Conservation (phyloP, 1,284 basidiomycete species). For the Cutaneotrichosporon cutaneum region DNA sequence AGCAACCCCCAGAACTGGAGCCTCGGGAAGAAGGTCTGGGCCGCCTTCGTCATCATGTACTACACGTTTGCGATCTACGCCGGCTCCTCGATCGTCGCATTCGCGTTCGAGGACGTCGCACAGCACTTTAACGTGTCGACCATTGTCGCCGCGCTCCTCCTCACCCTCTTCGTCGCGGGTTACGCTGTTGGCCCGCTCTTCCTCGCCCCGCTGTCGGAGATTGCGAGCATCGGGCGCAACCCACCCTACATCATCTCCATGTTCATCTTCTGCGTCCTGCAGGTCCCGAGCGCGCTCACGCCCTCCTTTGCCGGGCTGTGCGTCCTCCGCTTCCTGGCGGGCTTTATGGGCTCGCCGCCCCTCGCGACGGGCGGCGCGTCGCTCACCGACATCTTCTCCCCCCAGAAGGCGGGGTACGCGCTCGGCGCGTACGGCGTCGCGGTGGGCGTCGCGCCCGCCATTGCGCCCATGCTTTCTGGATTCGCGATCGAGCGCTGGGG, state of each 20-base stretch:
- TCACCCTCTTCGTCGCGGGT: conserved; percentile 58
- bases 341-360: conserved; percentile 28
- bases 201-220: conserved; percentile 41
- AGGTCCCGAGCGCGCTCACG: conserved; percentile 44
- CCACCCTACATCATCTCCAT: conserved; percentile 47
- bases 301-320: conserved; percentile 43
- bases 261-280: conserved; percentile 45
- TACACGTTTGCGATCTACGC: conserved; percentile 34
- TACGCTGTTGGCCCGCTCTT: conserved; percentile 62
- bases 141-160: conserved; percentile 18
- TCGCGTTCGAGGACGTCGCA: conserved; percentile 15
- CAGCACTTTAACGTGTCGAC: conserved; percentile 13
- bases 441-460: conserved; percentile 31
- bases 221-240: conserved; percentile 40
- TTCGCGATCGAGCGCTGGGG: conserved; percentile 43
- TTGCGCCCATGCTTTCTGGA: conserved; percentile 59
- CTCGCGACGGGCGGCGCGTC: conserved; percentile 59
- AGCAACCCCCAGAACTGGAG: conserved; percentile 69
- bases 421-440: conserved; percentile 63
- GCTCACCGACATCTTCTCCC: conserved; percentile 66
- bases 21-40: conserved; percentile 62
- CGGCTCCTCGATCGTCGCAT: conserved; percentile 20
- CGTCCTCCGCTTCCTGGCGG: conserved; percentile 43
- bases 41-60: conserved; percentile 64
- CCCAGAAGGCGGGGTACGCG: conserved; percentile 63